Evolutionary conservation across 2,329 filamentous ascomycete species (phyloP).

Genomic region (Blastomyces gilchristii): DNA sequence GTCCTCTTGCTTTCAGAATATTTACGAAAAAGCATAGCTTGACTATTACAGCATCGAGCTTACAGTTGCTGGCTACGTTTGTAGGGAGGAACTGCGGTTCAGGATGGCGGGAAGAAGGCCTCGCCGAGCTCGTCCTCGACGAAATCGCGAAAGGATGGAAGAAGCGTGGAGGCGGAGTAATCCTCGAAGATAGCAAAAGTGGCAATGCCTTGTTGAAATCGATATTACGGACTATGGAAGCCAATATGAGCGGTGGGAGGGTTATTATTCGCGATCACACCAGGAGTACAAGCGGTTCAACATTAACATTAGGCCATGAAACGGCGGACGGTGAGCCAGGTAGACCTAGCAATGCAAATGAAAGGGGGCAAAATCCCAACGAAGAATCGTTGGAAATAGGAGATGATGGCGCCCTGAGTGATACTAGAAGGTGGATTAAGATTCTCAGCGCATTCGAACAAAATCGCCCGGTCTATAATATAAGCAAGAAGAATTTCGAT

Average conservation of each 20-base stretch:
- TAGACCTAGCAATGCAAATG: slow-evolving; percentile 23
- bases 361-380: slow-evolving; percentile 38
- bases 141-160: slow-evolving; percentile 91
- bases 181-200: slow-evolving; percentile 69
- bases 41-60: slow-evolving; percentile 75
- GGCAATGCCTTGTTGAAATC: slow-evolving; percentile 59
- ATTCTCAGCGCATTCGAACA: slow-evolving; percentile 77
- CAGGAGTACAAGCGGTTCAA: slow-evolving; percentile 38
- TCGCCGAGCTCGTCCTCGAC: slow-evolving; percentile 85
- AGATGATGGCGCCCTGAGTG: background rate
- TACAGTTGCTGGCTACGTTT: slow-evolving; percentile 77
- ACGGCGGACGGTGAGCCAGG: slow-evolving; percentile 40
- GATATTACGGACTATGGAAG: slow-evolving; percentile 74
- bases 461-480: slow-evolving; percentile 46
- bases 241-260: slow-evolving; percentile 77
- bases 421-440: slow-evolving; percentile 74
- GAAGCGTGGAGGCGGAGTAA: slow-evolving; percentile 73
- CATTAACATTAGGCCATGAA: slow-evolving; percentile 51
- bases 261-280: slow-evolving; percentile 19
- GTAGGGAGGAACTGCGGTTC: slow-evolving; percentile 90
- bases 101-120: slow-evolving; percentile 89
- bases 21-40: slow-evolving; percentile 97
- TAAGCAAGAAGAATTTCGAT: slow-evolving; percentile 79
- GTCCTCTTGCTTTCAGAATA: slow-evolving; percentile 84
- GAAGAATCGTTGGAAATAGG: slow-evolving; percentile 14